Percentiles rank a stretch among this genome's conserved stretches.
These are phyloP conservation scores for Adansonia digitata DNA, from an alignment of 345 rosid genomes.

Conservation along the genomic window DNA sequence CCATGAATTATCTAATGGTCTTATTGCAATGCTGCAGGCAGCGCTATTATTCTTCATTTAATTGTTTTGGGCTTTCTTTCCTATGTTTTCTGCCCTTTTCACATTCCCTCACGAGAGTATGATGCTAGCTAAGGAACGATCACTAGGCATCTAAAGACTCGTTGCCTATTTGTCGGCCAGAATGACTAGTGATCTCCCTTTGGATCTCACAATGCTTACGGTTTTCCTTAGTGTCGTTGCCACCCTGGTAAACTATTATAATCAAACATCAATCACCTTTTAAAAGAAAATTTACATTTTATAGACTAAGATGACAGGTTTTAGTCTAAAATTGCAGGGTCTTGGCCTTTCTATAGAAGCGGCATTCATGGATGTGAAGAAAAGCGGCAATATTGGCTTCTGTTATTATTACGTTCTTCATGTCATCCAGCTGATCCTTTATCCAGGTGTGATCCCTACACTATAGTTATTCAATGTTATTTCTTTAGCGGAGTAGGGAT, in stretches of 20 bases:
- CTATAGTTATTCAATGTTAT: too few relatives aligned
- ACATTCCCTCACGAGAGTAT: conserved; percentile 34
- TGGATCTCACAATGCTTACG: conserved; percentile 33
- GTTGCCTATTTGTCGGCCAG: conserved; percentile 29
- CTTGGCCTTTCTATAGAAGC: conserved; percentile 35
- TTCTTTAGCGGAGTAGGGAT: too few relatives aligned
- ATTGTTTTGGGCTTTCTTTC: conserved; percentile 34
- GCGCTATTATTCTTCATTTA: conserved; percentile 34
- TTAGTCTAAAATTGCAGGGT: conserved; percentile 20
- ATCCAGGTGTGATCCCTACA: conserved; percentile 19
- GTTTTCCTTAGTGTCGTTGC: conserved; percentile 27
- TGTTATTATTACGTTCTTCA: conserved; percentile 26
- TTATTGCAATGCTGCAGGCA: conserved; percentile 17
- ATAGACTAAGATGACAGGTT: too few relatives aligned
- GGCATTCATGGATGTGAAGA: conserved; percentile 35
- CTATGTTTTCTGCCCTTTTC: conserved; percentile 29
- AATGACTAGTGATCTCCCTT: conserved; percentile 26
- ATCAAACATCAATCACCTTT: too few relatives aligned
- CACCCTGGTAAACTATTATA: conserved; percentile 17
- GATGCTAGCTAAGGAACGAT: conserved; percentile 34
- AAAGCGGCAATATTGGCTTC: conserved; percentile 31
- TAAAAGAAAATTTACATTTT: too few relatives aligned
- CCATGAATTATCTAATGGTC: conserved; percentile 10
- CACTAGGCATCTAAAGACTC: conserved; percentile 31
- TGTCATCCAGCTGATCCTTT: conserved; percentile 34